A percentile compares a stretch with the other conserved stretches of the same genome.
phyloP scores from a whole-genome alignment of 139 green algal genomes.

The Chlamydomonas schloesseri region DNA sequence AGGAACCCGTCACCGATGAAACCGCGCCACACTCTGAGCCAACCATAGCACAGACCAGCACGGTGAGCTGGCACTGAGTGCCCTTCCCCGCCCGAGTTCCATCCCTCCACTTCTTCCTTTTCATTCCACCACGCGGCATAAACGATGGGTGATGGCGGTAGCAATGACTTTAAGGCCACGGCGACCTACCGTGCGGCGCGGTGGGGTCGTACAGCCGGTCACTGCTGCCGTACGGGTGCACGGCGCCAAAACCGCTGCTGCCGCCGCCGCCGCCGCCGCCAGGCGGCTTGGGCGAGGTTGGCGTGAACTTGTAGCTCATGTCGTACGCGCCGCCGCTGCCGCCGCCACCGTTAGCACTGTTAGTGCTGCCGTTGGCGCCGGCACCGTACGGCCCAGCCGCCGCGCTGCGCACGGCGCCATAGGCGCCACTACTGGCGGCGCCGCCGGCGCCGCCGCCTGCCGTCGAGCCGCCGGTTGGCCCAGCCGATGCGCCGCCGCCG shows the following conservation, averaged over 20 bases:
- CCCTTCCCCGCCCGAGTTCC: too few relatives aligned
- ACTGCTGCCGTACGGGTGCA: slow-evolving; percentile 10
- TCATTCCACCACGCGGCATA: too few relatives aligned
- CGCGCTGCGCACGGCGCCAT: slow-evolving; percentile 18
- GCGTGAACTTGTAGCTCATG: slow-evolving; percentile 22
- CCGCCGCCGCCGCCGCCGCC: not conserved
- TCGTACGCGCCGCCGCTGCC: slow-evolving; percentile 1
- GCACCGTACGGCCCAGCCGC: slow-evolving; percentile 14
- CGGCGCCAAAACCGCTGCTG: not conserved
- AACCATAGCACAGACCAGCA: too few relatives aligned
- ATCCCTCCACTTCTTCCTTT: too few relatives aligned
- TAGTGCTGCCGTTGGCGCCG: not conserved
- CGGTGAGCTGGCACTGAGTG: too few relatives aligned
- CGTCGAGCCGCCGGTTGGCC: too few relatives aligned
- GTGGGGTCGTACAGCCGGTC: not conserved
- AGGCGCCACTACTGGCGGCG: not conserved
- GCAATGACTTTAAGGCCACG: not conserved
- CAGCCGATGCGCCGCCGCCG: not conserved
- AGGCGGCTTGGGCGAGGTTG: too few relatives aligned
- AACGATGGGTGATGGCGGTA: too few relatives aligned
- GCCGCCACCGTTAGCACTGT: not conserved
- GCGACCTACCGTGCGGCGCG: not conserved
- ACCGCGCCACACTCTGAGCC: too few relatives aligned
- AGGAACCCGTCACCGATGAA: too few relatives aligned
- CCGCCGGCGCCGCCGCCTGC: not conserved